Evolutionary conservation across 2,329 filamentous ascomycete genomes (phyloP).

Genomic region (Chalaropsis thielavioides): DNA sequence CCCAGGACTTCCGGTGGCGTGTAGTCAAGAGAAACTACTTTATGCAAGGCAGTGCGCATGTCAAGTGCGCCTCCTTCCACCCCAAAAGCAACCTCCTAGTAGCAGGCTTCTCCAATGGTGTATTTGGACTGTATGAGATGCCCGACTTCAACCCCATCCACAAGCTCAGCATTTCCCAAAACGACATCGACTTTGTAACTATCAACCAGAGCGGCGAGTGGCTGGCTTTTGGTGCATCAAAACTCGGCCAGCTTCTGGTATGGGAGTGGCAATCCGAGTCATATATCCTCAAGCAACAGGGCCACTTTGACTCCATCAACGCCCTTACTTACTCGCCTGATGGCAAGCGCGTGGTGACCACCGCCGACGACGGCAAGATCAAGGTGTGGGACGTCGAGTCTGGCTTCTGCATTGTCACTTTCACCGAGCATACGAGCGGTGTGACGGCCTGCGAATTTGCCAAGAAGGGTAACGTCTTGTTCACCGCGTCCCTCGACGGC

Average conservation of each 20-base stretch:
- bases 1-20: slow-evolving; percentile 61
- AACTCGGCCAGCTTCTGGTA: slow-evolving; percentile 86
- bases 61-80: slow-evolving; percentile 86
- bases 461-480: slow-evolving; percentile 87
- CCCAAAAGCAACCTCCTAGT: slow-evolving; percentile 81
- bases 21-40: slow-evolving; percentile 89
- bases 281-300: slow-evolving; percentile 95
- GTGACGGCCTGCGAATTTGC: slow-evolving; percentile 92
- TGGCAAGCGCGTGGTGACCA: slow-evolving; percentile 81
- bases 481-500: slow-evolving; percentile 87
- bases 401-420: slow-evolving; percentile 95
- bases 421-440: slow-evolving; percentile 89
- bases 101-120: slow-evolving; percentile 84
- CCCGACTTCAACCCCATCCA: slow-evolving; percentile 94
- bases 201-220: slow-evolving; percentile 93
- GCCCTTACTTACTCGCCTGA: slow-evolving; percentile 85
- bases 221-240: slow-evolving; percentile 92
- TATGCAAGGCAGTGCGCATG: slow-evolving; percentile 73
- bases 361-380: slow-evolving; percentile 92
- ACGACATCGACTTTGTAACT: slow-evolving; percentile 86
- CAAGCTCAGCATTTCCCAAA: slow-evolving; percentile 84
- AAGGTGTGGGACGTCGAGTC: slow-evolving; percentile 97
- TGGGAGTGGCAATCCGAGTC: slow-evolving; percentile 99
- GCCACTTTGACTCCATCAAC: slow-evolving; percentile 93
- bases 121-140: slow-evolving; percentile 90